Evolutionary conservation across 768 basidiomycete species (phyloP), one percentile per base, ranked within the genome.

Genomic region (Cystobasidium tubakii): DNA sequence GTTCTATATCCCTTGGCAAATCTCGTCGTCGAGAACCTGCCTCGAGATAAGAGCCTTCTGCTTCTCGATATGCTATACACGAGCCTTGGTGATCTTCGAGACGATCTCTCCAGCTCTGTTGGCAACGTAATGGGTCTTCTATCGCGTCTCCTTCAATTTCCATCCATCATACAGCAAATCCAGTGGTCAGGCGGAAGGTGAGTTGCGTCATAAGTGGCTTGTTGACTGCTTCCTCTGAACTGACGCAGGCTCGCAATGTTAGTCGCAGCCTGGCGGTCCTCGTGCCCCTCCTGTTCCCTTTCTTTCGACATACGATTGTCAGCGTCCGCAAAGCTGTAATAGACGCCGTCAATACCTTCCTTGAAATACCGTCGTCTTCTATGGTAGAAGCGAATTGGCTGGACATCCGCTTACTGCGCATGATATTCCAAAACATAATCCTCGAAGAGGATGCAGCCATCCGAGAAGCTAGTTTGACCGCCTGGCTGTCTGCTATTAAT

Each of bases 41-140:
- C 81, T 0, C 87, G 88, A 10, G 86, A 88, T 54, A 87, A 88
- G 13, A 83, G 97, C 1, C 84, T 86, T 66, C 84, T 84, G 17
- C 87, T 99, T 31, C 84, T 98, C 65, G 84, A 88, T 9, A 91
- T 96, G 1, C 83, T 99, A 7, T 97, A 95, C 93, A 86, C 85
- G 74, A 97, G 94, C 78, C 82, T 99, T 43, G 86, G 86, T 29
- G 90, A 91, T 78, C 92, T 95, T 86, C 94, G 92, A 79, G 96
- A 99, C 80, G 96, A 99, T 78, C 82, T 99, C 1, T 92, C 92
- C 76, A 97, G 92, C 65, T 97, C 94, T 74, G 92, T 96, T 44
- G 93, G 93, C 46, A 89, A 91, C 12, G 92, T 98, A 29, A 98
- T 99, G 96, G 93, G 96, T 80, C 84, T 99, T 1, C 83, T 99